These are phyloP conservation scores for Hypseocharis bilobata DNA, from an alignment of 441 rosid species.

Conservation along the genomic window DNA sequence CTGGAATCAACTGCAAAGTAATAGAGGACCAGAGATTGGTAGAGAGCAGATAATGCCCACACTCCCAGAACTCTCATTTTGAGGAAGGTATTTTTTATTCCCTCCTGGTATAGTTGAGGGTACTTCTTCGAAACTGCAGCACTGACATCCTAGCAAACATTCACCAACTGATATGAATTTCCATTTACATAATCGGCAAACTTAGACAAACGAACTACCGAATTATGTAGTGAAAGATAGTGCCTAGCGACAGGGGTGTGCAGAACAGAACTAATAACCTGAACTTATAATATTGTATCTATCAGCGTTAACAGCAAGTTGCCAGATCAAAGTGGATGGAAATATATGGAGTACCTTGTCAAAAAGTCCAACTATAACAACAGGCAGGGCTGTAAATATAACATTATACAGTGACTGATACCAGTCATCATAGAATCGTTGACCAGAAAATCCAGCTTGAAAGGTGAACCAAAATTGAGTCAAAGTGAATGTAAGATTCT, in stretches of 20 bases:
- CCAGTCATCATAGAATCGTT: conserved; percentile 99
- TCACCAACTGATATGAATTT: neutral
- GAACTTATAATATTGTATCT: too few relatives aligned
- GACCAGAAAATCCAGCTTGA: conserved; percentile 95
- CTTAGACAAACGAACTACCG: neutral
- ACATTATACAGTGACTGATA: conserved; percentile 94
- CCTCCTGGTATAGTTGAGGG: conserved; percentile 86
- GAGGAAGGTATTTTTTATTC: conserved; percentile 73
- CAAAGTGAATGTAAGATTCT: conserved; percentile 93
- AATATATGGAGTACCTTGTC: conserved; percentile 61
- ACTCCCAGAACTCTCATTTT: conserved; percentile 79
- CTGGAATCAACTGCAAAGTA: conserved; percentile 57
- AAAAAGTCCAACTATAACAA: conserved; percentile 86
- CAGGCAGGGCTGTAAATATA: conserved; percentile 87
- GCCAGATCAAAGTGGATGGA: neutral
- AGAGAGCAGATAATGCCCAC: conserved; percentile 86
- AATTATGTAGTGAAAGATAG: neutral
- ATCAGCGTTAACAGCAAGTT: neutral
- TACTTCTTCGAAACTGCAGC: conserved; percentile 88
- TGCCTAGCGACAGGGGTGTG: too few relatives aligned
- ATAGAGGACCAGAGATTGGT: conserved; percentile 79
- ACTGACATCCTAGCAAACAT: conserved; percentile 71
- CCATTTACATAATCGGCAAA: conserved; percentile 5
- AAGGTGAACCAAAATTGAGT: conserved; percentile 99
- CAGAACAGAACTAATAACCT: too few relatives aligned